Percentiles rank a stretch among this genome's conserved stretches.
phyloP scores from a whole-genome alignment of 176 grass and related monocot genomes.

The Lolium rigidum region DNA sequence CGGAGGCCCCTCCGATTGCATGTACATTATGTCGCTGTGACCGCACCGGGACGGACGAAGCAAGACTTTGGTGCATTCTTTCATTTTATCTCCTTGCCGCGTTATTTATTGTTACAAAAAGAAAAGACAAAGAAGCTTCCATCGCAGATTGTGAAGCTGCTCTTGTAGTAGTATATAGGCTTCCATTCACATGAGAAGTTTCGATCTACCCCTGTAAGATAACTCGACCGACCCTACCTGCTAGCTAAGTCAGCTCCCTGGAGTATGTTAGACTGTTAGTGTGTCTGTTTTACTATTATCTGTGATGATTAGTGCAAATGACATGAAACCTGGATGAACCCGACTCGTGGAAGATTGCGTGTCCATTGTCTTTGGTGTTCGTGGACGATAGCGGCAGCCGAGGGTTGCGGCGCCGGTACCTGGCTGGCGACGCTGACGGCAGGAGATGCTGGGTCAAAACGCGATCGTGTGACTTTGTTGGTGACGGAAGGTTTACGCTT shows the following conservation, averaged over 20 bases:
- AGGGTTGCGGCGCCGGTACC: neutral
- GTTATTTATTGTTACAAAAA: neutral
- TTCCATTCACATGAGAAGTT: constrained; percentile 79
- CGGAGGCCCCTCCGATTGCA: constrained; percentile 33
- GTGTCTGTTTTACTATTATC: neutral
- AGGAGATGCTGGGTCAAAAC: neutral
- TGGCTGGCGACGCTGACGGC: neutral
- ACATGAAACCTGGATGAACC: neutral
- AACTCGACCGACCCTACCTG: neutral
- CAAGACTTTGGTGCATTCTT: constrained; percentile 56
- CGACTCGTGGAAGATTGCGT: neutral
- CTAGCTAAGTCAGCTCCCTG: neutral
- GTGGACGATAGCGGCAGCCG: too few species aligned
- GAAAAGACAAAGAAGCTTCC: constrained; percentile 48
- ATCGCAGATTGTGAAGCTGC: constrained; percentile 73
- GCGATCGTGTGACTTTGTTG: neutral
- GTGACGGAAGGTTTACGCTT: neutral
- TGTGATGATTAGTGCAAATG: neutral
- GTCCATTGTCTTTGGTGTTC: neutral
- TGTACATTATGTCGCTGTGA: constrained; percentile 69
- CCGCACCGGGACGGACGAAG: neutral
- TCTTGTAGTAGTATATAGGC: constrained; percentile 61
- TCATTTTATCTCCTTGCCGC: constrained; percentile 42
- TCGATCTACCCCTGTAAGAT: constrained; percentile 45
- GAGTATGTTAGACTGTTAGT: neutral